Conservation (phyloP, 176 grass and related monocot genomes). For the Themeda triandra region DNA sequence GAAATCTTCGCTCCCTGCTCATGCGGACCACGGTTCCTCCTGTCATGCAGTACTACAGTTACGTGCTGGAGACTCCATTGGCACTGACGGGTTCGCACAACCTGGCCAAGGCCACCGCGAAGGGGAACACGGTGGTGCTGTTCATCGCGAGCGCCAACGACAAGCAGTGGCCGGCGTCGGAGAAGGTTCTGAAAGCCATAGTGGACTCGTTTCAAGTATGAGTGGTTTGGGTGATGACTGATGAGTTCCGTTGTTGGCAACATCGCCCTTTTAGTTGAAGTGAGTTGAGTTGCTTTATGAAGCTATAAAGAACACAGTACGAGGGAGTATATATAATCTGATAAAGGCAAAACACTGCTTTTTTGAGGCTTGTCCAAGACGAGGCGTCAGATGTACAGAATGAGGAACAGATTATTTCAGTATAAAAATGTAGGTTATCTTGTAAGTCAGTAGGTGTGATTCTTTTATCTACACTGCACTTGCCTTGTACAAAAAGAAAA, state of each 20-base stretch:
- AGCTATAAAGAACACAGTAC: no score
- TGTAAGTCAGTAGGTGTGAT: no score
- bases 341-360: no score
- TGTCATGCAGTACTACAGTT: constrained; percentile 83
- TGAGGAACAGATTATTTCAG: not conserved
- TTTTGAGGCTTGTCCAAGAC: not conserved
- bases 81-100: constrained; percentile 85
- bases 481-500: no score
- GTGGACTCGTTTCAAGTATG: constrained; percentile 78
- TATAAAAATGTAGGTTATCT: not conserved
- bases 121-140: constrained; percentile 85
- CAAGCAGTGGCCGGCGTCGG: constrained; percentile 67
- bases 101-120: constrained; percentile 91
- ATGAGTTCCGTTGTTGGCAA: no score
- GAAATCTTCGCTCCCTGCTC: no score
- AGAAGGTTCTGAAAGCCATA: constrained; percentile 80
- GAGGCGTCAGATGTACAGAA: not conserved
- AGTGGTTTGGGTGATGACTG: not conserved
- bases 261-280: no score
- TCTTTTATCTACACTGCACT: no score
- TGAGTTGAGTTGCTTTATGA: no score
- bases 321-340: no score
- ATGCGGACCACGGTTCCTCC: no score
- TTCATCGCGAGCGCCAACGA: constrained; percentile 90
- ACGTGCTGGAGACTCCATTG: constrained; percentile 87